Evolutionary conservation across 2,329 filamentous ascomycete genomes (phyloP).

Genomic region (Knoxdaviesia proteae): DNA sequence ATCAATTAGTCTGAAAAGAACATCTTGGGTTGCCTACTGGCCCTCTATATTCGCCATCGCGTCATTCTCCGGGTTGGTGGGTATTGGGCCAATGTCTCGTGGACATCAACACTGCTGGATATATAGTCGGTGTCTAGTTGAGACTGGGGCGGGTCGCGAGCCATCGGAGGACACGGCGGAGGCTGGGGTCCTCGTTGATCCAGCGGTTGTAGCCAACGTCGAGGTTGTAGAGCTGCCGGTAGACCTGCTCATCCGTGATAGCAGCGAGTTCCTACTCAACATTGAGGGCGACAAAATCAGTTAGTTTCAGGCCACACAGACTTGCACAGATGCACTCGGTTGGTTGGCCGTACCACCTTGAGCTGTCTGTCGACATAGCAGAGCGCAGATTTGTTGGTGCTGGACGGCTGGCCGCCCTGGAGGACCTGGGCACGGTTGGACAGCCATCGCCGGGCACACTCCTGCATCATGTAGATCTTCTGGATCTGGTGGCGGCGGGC

Average conservation of each 20-base stretch:
- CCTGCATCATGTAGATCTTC: constrained; percentile 42
- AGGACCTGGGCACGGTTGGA: constrained; percentile 31
- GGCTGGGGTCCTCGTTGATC: constrained; percentile 39
- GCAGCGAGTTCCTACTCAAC: constrained; percentile 30
- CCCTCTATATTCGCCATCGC: too few relatives aligned
- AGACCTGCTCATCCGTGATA: constrained; percentile 38
- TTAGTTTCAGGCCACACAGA: too few relatives aligned
- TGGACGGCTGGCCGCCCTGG: constrained; percentile 25
- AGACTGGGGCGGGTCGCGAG: constrained; percentile 18
- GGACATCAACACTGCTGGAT: too few relatives aligned
- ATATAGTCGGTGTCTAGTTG: too few relatives aligned
- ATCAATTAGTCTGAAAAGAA: too few relatives aligned
- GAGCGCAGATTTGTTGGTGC: constrained; percentile 25
- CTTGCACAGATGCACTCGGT: too few relatives aligned
- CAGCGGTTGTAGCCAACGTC: constrained; percentile 37
- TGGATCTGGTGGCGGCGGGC: constrained; percentile 40
- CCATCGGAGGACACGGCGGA: constrained; percentile 37
- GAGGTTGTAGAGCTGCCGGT: constrained; percentile 29
- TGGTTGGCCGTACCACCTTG: constrained; percentile 4
- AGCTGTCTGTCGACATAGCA: constrained; percentile 34
- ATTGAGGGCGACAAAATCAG: background rate
- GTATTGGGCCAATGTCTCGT: too few relatives aligned
- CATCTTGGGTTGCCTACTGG: too few relatives aligned
- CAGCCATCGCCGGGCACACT: constrained; percentile 38
- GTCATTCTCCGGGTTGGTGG: too few relatives aligned